Base-by-base conservation (phyloP, 305 asterid genomes). In the Solanum chacoense region DNA sequence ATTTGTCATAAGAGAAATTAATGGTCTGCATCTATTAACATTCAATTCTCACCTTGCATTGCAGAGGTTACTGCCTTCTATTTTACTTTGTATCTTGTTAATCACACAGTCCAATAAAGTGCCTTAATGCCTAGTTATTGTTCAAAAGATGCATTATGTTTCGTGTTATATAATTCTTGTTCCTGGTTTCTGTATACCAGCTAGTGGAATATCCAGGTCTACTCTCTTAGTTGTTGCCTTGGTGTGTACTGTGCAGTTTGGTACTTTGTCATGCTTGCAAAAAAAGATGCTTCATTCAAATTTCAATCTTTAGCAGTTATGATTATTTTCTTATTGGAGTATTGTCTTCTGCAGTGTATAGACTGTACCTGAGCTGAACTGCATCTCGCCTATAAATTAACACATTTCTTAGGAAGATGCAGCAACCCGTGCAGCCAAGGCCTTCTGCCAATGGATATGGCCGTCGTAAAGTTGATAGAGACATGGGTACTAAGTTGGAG, bases 381-480 rank as follows among this genome's bases (percentile, higher is more conserved):
- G 74, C 75, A 84, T 84, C 45, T 22, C 45, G 50, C 75, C 74
- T 32, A 55, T 84, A 84, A 83, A 79, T 79, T 38, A 13, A 45
- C 42, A 83, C 31, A 83, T 83, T 20, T 89, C 86, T 88, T 73
- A 59, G 92, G 93, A 95, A 91, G 94, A 91, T 92, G 95, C 98
- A 94, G 92, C 98, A 92, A 91, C 93, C 89, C 85, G 93, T 90
- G 88, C 99, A 93, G 91, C 92, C 94, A 85, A 93, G 94, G 87
- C 90, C 97, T 91, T 91, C 96, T 87, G 92, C 96, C 79, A 95
- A 97, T 90, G 99, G 98, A 92, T 95, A 93, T 92, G 96, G 95
- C 89, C 93, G 93, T 78, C 95, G 94, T 87, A 95, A 84, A 84
- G 87, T 55, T 22, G 87, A 84, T 20, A 55, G 42, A 84, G 87